A percentile compares a stretch with the other conserved stretches of the same genome.
These are phyloP conservation scores for Glycyrrhiza uralensis DNA, from an alignment of 306 rosid genomes.

Conservation along the genomic window DNA sequence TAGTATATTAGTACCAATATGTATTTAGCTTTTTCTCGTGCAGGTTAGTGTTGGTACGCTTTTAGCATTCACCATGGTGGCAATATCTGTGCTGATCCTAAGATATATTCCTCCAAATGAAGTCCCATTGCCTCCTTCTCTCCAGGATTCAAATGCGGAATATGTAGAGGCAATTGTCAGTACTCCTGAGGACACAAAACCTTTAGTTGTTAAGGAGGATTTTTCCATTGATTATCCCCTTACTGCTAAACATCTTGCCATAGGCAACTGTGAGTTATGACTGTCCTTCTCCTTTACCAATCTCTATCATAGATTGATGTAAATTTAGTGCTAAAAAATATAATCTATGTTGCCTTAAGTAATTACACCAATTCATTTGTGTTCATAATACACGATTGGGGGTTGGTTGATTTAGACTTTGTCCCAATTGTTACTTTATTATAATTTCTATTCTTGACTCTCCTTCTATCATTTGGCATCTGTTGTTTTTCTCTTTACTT, in stretches of 20 bases:
- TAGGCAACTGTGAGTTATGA: slow-evolving; percentile 53
- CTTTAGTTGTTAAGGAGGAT: slow-evolving; percentile 46
- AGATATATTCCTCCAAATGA: slow-evolving; percentile 88
- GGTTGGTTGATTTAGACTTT: not conserved
- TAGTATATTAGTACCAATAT: not conserved
- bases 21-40: slow-evolving; percentile 21
- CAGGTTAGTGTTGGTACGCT: slow-evolving; percentile 98
- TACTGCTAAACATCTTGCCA: slow-evolving; percentile 38
- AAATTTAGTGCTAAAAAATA: not conserved
- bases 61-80: slow-evolving; percentile 84
- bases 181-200: slow-evolving; percentile 38
- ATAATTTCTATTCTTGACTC: not conserved
- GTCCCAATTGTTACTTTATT: not conserved
- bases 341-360: not conserved
- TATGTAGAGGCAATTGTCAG: slow-evolving; percentile 19
- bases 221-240: slow-evolving; percentile 46
- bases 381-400: too few species aligned
- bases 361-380: not conserved
- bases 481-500: slow-evolving; percentile 4
- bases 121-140: slow-evolving; percentile 75
- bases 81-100: slow-evolving; percentile 72
- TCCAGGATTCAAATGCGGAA: slow-evolving; percentile 39
- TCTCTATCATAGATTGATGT: not conserved
- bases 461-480: slow-evolving; percentile 1
- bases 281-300: slow-evolving; percentile 12